phyloP scores from a whole-genome alignment of 192 early-diverging fungal genomes.

The Chytriomyces sp. region DNA sequence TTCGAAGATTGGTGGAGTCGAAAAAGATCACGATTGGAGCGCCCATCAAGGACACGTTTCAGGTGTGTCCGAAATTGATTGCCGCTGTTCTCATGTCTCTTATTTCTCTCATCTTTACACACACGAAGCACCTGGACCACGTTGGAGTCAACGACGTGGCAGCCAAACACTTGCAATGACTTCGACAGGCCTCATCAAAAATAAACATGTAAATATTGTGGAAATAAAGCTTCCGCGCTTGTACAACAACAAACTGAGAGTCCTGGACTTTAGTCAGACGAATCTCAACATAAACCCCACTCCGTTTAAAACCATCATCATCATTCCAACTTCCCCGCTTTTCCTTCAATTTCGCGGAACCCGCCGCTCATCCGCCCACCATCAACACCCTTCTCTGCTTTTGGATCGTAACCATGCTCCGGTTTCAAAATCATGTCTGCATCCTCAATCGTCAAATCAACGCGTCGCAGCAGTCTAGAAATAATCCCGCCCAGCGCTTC shows the following conservation, averaged over 20 bases:
- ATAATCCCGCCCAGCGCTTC: conserved; percentile 48
- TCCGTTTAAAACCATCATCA: neutral
- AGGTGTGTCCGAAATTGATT: neutral
- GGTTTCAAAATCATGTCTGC: conserved; percentile 2
- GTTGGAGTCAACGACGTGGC: neutral
- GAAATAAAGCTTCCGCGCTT: neutral
- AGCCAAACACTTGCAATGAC: neutral
- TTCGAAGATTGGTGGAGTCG: conserved; percentile 16
- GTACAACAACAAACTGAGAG: too few relatives aligned
- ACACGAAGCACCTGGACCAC: neutral
- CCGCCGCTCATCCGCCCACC: neutral
- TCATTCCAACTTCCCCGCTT: neutral
- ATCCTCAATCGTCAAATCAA: conserved; percentile 38
- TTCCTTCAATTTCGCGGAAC: neutral
- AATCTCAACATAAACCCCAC: neutral
- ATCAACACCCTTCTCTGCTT: neutral
- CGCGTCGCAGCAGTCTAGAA: conserved; percentile 50
- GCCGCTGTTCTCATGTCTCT: neutral
- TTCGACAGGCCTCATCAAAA: neutral
- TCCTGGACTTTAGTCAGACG: too few relatives aligned
- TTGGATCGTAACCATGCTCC: neutral
- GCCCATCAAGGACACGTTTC: conserved; percentile 19
- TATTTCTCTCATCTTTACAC: neutral
- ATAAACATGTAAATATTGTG: neutral
- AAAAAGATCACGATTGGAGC: conserved; percentile 21